phyloP scores from a whole-genome alignment of 768 basidiomycete species.

The Tricholoma saponaceum region DNA sequence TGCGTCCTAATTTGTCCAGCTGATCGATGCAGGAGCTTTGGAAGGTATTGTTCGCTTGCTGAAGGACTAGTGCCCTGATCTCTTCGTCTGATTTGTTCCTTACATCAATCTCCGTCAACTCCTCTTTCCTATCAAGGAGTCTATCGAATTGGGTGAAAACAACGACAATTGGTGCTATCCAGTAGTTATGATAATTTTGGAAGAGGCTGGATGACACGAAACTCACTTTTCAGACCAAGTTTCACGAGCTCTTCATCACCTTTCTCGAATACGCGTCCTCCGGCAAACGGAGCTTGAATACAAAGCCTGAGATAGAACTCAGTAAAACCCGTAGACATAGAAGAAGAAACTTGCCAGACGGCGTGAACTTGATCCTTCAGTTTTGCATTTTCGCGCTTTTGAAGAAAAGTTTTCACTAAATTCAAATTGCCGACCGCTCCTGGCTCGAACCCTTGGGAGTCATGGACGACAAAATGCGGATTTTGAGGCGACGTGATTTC shows the following conservation, averaged over 20 bases:
- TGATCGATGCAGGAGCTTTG: too few species aligned
- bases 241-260: constrained; percentile 20
- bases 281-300: constrained; percentile 16
- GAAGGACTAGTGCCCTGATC: neutral
- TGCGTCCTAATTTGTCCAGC: too few species aligned
- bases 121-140: constrained; percentile 6
- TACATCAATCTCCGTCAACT: neutral
- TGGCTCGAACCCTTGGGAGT: constrained; percentile 26
- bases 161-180: constrained; percentile 21
- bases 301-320: constrained; percentile 18
- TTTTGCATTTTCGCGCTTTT: constrained; percentile 3
- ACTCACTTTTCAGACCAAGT: neutral
- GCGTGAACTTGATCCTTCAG: constrained; percentile 20
- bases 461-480: constrained; percentile 24
- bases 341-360: constrained; percentile 18
- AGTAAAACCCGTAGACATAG: neutral
- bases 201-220: neutral
- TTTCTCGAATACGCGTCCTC: constrained; percentile 13
- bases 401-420: constrained; percentile 19
- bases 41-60: too few species aligned
- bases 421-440: constrained; percentile 18
- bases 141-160: constrained; percentile 30
- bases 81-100: neutral
- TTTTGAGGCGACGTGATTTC: constrained; percentile 19
- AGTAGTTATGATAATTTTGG: neutral